These are phyloP conservation scores for Backusella circina DNA, from an alignment of 192 early-diverging fungal genomes.

Conservation along the genomic window DNA sequence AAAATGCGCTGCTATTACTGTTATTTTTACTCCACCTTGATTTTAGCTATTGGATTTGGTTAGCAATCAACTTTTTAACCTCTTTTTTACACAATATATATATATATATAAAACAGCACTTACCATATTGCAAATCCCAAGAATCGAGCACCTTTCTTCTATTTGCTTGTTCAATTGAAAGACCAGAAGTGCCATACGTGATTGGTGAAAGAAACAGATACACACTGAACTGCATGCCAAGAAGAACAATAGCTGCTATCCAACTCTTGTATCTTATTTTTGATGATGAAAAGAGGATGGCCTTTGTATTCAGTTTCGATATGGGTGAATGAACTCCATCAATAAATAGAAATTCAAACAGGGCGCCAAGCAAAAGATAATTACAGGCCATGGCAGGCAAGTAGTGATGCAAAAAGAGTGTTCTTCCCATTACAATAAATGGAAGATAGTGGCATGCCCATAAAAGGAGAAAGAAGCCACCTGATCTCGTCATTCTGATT, in stretches of 20 bases:
- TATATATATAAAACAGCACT: not conserved
- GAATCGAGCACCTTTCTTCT: slow-evolving; percentile 62
- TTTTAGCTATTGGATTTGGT: not conserved
- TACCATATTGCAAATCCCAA: slow-evolving; percentile 85
- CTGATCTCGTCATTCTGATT: slow-evolving; percentile 49
- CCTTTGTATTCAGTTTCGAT: slow-evolving; percentile 17
- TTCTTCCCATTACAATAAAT: slow-evolving; percentile 89
- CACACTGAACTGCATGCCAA: slow-evolving; percentile 44
- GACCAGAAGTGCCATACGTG: slow-evolving; percentile 75
- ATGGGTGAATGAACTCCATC: slow-evolving; percentile 49
- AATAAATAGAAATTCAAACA: slow-evolving; percentile 72
- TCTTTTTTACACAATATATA: not conserved
- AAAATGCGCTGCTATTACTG: not conserved
- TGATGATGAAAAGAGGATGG: slow-evolving; percentile 17
- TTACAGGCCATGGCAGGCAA: slow-evolving; percentile 83
- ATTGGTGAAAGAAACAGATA: slow-evolving; percentile 84
- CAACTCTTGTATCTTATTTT: slow-evolving; percentile 29
- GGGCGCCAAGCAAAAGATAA: slow-evolving; percentile 63
- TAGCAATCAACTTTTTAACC: not conserved
- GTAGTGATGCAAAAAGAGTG: slow-evolving; percentile 94
- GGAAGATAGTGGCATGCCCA: slow-evolving; percentile 88
- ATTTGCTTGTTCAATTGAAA: slow-evolving; percentile 52
- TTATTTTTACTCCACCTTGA: not conserved
- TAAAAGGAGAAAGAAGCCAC: slow-evolving; percentile 80
- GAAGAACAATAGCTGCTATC: slow-evolving; percentile 38